These are phyloP conservation scores for Trichosporon sp. DNA, from an alignment of 1,284 basidiomycete genomes.

Conservation along the genomic window DNA sequence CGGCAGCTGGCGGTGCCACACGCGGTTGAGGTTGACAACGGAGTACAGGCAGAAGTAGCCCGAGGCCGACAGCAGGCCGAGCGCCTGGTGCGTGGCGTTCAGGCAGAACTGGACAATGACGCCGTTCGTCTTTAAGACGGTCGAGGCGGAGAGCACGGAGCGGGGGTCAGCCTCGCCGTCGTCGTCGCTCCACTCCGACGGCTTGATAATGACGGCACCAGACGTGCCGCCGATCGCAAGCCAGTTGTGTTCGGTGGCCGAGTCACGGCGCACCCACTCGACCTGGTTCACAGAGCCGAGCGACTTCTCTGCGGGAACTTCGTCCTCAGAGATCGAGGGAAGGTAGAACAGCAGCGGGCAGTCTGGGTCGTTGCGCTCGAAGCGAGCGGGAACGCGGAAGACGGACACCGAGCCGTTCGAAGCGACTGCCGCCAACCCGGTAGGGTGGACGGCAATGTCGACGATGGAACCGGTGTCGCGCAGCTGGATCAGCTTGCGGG, in stretches of 20 bases:
- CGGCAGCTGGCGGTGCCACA: constrained; percentile 42
- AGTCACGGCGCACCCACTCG: constrained; percentile 35
- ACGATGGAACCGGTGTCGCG: constrained; percentile 25
- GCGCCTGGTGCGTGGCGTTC: constrained; percentile 38
- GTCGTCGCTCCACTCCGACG: constrained; percentile 11
- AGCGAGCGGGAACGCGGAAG: constrained; percentile 28
- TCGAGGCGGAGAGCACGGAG: constrained; percentile 18
- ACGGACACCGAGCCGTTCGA: constrained; percentile 30
- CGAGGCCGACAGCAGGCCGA: constrained; percentile 34
- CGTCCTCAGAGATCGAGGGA: constrained; percentile 3
- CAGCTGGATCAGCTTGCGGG: constrained; percentile 31
- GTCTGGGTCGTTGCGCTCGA: constrained; percentile 33
- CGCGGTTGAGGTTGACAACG: constrained; percentile 28
- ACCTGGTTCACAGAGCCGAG: constrained; percentile 29
- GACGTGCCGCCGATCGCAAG: constrained; percentile 36
- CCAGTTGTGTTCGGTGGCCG: constrained; percentile 10
- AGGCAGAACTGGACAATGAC: constrained; percentile 36
- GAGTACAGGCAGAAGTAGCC: constrained; percentile 36
- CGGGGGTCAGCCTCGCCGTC: constrained; percentile 10
- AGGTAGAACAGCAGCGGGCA: constrained; percentile 23
- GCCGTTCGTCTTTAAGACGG: constrained; percentile 35
- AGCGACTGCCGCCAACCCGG: constrained; percentile 31
- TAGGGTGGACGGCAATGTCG: constrained; percentile 33
- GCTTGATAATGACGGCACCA: constrained; percentile 36
- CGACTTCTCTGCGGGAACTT: constrained; percentile 10